A percentile compares a stretch with the other conserved stretches of the same genome.
Conservation (phyloP, 2,329 filamentous ascomycete species). For the Ceratocystis huliohia region DNA sequence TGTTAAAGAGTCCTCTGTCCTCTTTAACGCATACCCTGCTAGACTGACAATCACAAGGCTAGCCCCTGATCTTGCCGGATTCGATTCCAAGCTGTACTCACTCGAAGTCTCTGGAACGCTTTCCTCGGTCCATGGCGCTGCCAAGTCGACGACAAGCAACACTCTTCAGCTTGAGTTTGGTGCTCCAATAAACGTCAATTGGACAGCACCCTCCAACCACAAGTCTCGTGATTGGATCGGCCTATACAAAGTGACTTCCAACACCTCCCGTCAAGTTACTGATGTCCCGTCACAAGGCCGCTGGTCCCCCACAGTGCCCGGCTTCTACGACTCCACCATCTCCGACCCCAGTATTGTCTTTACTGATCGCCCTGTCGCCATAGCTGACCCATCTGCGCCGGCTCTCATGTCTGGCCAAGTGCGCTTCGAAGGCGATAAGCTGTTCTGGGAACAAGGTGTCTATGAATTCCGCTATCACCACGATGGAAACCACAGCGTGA, state of each 20-base stretch:
- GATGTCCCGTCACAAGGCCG: slow-evolving; percentile 74
- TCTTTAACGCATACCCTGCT: slow-evolving; percentile 83
- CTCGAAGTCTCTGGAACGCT: slow-evolving; percentile 58
- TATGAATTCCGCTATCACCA: slow-evolving; percentile 98
- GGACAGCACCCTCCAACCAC: slow-evolving; percentile 80
- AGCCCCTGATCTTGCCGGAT: slow-evolving; percentile 65
- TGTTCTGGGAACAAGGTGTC: slow-evolving; percentile 93
- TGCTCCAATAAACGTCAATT: slow-evolving; percentile 74
- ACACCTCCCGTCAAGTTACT: slow-evolving; percentile 71
- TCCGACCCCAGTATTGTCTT: slow-evolving; percentile 65
- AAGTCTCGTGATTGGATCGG: slow-evolving; percentile 91
- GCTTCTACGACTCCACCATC: slow-evolving; percentile 60
- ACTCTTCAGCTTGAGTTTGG: slow-evolving; percentile 79
- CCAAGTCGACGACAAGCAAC: slow-evolving; percentile 35
- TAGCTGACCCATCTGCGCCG: slow-evolving; percentile 35
- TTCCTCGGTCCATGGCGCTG: slow-evolving; percentile 30
- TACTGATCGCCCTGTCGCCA: slow-evolving; percentile 47
- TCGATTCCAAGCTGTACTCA: slow-evolving; percentile 68
- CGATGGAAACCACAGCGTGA: slow-evolving; percentile 79
- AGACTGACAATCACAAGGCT: slow-evolving; percentile 72
- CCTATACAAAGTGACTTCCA: slow-evolving; percentile 91
- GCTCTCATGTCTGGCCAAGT: slow-evolving; percentile 66
- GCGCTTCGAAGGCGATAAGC: slow-evolving; percentile 77
- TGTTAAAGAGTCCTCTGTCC: slow-evolving; percentile 70
- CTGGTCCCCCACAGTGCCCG: slow-evolving; percentile 71